A percentile compares a stretch with the other conserved stretches of the same genome.
Evolutionary conservation across 2,329 filamentous ascomycete genomes (phyloP).

Genomic region (Dactylella cylindrospora): DNA sequence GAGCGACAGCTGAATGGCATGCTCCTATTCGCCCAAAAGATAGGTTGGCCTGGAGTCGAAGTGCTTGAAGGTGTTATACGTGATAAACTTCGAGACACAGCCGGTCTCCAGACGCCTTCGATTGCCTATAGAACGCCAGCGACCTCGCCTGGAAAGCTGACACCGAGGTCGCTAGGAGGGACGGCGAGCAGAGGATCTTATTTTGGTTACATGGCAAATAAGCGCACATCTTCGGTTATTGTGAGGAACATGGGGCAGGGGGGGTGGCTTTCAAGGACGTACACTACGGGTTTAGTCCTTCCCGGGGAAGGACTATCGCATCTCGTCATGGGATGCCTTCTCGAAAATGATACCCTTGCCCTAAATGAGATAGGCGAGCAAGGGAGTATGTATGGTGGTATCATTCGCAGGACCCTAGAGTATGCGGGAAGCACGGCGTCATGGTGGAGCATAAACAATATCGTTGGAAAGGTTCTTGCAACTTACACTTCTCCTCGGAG

Average conservation of each 20-base stretch:
- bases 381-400: conserved; percentile 66
- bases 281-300: conserved; percentile 65
- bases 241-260: conserved; percentile 60
- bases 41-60: conserved; percentile 66
- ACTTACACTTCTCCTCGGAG: conserved; percentile 64
- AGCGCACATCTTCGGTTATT: conserved; percentile 38
- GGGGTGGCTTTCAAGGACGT: conserved; percentile 69
- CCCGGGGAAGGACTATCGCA: conserved; percentile 66
- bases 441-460: conserved; percentile 69
- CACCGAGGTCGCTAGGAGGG: conserved; percentile 51
- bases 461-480: conserved; percentile 66
- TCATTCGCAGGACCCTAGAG: conserved; percentile 53
- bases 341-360: conserved; percentile 66
- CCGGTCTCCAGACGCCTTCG: conserved; percentile 44
- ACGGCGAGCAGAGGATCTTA: conserved; percentile 52
- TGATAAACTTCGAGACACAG: conserved; percentile 53
- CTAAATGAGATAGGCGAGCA: conserved; percentile 62
- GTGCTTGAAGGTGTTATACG: conserved; percentile 56
- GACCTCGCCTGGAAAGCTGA: conserved; percentile 49
- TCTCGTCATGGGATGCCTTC: conserved; percentile 65
- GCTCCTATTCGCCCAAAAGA: conserved; percentile 64
- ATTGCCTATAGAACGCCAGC: conserved; percentile 47
- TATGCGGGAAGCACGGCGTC: conserved; percentile 61
- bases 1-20: conserved; percentile 64
- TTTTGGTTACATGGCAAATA: conserved; percentile 22